These are phyloP conservation scores for Limtongia smithiae DNA, from an alignment of 805 yeast genomes.

Conservation along the genomic window DNA sequence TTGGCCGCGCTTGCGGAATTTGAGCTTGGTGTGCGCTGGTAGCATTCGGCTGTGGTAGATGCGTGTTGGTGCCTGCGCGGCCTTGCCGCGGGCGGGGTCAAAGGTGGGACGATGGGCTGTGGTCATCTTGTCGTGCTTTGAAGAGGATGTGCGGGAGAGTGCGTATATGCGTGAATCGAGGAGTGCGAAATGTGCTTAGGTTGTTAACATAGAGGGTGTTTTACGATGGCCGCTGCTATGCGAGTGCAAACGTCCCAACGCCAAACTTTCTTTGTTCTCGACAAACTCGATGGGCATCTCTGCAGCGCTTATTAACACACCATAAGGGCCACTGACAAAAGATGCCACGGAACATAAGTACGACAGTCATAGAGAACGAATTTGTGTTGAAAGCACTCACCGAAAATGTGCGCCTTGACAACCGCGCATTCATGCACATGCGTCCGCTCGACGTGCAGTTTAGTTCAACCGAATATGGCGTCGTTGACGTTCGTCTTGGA, in stretches of 20 bases:
- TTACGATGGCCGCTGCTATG: no score
- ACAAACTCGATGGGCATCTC: no score
- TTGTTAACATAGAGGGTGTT: no score
- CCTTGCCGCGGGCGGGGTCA: constrained; percentile 59
- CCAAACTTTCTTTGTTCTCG: no score
- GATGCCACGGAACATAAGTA: constrained; percentile 61
- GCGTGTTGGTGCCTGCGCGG: constrained; percentile 43
- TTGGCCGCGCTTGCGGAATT: constrained; percentile 42
- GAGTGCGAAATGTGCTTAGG: no score
- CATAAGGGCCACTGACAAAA: neutral
- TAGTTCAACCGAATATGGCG: constrained; percentile 67
- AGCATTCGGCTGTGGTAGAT: constrained; percentile 52
- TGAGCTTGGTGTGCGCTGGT: constrained; percentile 55
- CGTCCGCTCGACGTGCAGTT: constrained; percentile 63
- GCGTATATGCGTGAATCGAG: neutral
- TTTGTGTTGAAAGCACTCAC: constrained; percentile 63
- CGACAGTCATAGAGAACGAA: constrained; percentile 59
- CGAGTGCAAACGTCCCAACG: no score
- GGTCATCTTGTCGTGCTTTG: constrained; percentile 47
- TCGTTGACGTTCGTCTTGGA: constrained; percentile 75
- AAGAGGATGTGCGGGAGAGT: no score
- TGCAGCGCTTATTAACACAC: neutral
- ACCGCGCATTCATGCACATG: constrained; percentile 59
- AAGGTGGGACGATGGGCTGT: constrained; percentile 69
- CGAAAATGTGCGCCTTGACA: constrained; percentile 62